Base-by-base conservation (phyloP, 768 basidiomycete species). In the Floccularia luteovirens region DNA sequence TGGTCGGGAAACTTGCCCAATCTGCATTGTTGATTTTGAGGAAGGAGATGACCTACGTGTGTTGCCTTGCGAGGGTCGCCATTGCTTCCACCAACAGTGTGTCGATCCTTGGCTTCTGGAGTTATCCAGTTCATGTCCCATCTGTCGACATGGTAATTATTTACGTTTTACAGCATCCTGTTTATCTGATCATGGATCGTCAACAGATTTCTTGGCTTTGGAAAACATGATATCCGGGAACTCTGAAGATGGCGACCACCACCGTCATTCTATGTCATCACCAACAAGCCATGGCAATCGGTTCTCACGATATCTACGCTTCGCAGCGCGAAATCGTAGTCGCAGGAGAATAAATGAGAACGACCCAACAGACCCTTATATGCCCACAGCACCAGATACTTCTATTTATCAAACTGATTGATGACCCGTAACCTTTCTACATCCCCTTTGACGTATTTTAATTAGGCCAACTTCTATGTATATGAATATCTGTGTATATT, bases 91-190 rank as follows among this genome's bases (percentile, higher is more conserved):
- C 53, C 81, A 85, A 52, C 63, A 66, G 27, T 96, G 92, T 54
- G 91, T 94, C 41, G 92, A 94, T 60, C 89, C 84, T 24, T 94
- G 93, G 93, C 63, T 98, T 30, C 68, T 98, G 33, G 80, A 92
- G 50, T 69, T 94, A 20, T 92, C 91, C 1, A 82, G 82, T 43
- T 84, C 87, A 23, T 96, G 94, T 61, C 93, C 93, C 4, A 74
- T 96, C 21, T 96, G 93, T 59, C 74, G 93, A 49, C 84, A 92
- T 62, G 90, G 90, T 90, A 48, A 35, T 70, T 54, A 14, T 11
- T 36, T 24, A 25, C 1, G n/a, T n/a, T 27, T 43, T 31, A 12
- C 37, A 19, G 10, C 24, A 38, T 16, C 17, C 10, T 36, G 13
- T 16, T 37, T 33, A 27, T 25, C 12, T 6, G 24, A 3, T 40